A percentile compares a stretch with the other conserved stretches of the same genome.
These are phyloP conservation scores for Conticribra weissflogii DNA, from an alignment of 108 stramenopile species.

Conservation along the genomic window DNA sequence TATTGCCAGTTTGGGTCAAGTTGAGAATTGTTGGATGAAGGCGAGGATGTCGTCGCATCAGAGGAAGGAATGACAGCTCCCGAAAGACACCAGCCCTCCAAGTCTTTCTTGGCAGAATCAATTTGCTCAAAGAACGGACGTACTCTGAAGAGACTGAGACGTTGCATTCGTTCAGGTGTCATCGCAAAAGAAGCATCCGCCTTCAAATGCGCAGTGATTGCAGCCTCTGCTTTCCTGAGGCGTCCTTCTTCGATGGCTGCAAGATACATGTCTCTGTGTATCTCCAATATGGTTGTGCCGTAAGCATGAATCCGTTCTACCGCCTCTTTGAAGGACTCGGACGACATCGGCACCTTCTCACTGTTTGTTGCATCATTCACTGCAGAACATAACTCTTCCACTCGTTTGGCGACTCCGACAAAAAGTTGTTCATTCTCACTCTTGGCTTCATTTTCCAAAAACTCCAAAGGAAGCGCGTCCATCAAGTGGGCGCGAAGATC, in stretches of 20 bases:
- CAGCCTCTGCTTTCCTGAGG: constrained; percentile 64
- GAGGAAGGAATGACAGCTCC: constrained; percentile 20
- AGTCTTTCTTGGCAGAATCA: constrained; percentile 53
- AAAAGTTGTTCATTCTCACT: constrained; percentile 17
- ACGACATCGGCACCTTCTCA: constrained; percentile 24
- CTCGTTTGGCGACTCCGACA: constrained; percentile 42
- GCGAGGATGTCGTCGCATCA: background rate
- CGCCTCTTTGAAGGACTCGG: constrained; percentile 62
- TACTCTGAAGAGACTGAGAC: constrained; percentile 76
- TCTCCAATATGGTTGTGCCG: constrained; percentile 68
- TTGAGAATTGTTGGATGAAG: background rate
- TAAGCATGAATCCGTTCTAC: constrained; percentile 58
- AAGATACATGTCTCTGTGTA: constrained; percentile 85
- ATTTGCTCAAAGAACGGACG: constrained; percentile 71
- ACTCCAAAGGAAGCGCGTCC: constrained; percentile 61
- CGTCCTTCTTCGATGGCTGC: constrained; percentile 83
- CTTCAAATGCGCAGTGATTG: constrained; percentile 75
- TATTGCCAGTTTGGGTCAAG: constrained; percentile 74
- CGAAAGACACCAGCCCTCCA: constrained; percentile 59
- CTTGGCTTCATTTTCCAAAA: constrained; percentile 54
- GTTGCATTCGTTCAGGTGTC: constrained; percentile 76
- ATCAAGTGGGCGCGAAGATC: constrained; percentile 53
- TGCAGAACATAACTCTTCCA: constrained; percentile 41
- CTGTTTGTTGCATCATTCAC: constrained; percentile 55
- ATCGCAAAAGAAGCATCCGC: constrained; percentile 29